phyloP scores from a whole-genome alignment of 192 early-diverging fungal genomes.

The Jimgerdemannia lactiflua region DNA sequence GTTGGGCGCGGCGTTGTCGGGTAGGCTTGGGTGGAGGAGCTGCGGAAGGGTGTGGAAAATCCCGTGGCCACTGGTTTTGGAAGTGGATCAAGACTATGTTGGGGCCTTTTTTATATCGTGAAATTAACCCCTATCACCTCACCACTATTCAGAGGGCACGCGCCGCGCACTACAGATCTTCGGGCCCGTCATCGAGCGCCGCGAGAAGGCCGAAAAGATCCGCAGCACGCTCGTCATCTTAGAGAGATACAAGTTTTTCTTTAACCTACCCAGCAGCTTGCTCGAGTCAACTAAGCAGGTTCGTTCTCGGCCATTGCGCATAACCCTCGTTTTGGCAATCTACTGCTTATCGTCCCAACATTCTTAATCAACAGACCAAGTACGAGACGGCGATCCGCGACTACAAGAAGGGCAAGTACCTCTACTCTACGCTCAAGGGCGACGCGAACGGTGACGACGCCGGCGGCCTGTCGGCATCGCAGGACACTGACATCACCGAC shows the following conservation, averaged over 20 bases:
- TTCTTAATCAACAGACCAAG: conserved; percentile 51
- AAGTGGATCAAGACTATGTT: neutral
- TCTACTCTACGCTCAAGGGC: conserved; percentile 56
- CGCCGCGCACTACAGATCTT: conserved; percentile 79
- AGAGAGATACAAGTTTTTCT: conserved; percentile 96
- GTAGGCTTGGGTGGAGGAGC: conserved; percentile 26
- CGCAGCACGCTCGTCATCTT: conserved; percentile 84
- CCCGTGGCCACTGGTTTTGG: neutral
- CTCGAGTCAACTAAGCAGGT: conserved; percentile 82
- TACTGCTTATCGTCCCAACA: neutral
- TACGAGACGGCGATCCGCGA: conserved; percentile 91
- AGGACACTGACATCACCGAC: conserved; percentile 27
- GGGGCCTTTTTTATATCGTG: neutral
- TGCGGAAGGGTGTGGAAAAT: neutral
- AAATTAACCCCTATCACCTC: neutral
- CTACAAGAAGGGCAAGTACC: conserved; percentile 92
- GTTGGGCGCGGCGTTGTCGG: conserved; percentile 64
- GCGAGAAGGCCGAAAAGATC: conserved; percentile 88
- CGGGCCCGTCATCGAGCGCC: conserved; percentile 80
- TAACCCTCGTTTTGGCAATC: neutral
- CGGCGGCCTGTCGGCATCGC: neutral
- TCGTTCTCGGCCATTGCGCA: neutral
- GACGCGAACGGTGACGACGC: neutral
- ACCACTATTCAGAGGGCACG: conserved; percentile 43
- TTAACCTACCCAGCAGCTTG: conserved; percentile 90